These are phyloP conservation scores for Backusella psychrophila DNA, from an alignment of 192 early-diverging fungal species.

Conservation along the genomic window DNA sequence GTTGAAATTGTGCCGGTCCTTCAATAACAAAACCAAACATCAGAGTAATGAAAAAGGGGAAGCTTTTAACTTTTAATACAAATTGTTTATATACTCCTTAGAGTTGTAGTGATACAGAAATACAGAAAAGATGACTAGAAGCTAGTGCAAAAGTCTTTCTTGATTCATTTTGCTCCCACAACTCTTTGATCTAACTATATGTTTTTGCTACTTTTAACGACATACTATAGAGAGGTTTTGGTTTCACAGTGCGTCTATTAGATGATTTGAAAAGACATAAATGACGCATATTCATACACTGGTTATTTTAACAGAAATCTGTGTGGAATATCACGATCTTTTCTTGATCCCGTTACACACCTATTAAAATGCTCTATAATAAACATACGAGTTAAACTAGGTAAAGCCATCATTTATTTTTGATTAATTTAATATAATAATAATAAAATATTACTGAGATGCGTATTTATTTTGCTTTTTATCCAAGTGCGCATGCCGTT, in stretches of 20 bases:
- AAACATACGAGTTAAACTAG: not conserved
- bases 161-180: not conserved
- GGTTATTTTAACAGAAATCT: not conserved
- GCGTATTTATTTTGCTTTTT: too few species aligned
- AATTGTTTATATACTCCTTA: too few species aligned
- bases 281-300: not conserved
- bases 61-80: too few species aligned
- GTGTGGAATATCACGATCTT: not conserved
- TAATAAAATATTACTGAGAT: not conserved
- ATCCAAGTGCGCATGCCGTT: not conserved
- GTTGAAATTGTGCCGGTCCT: not conserved
- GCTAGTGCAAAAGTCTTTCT: not conserved
- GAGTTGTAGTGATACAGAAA: not conserved
- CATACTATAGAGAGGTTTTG: not conserved
- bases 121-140: not conserved
- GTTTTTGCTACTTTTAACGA: not conserved
- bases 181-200: not conserved
- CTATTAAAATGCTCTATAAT: not conserved
- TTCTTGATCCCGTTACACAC: not conserved
- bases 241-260: not conserved
- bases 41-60: not conserved
- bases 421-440: not conserved
- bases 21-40: not conserved
- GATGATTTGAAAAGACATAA: not conserved
- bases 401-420: not conserved